phyloP scores from a whole-genome alignment of 192 early-diverging fungal species.

The Neocallimastix lanati region DNA sequence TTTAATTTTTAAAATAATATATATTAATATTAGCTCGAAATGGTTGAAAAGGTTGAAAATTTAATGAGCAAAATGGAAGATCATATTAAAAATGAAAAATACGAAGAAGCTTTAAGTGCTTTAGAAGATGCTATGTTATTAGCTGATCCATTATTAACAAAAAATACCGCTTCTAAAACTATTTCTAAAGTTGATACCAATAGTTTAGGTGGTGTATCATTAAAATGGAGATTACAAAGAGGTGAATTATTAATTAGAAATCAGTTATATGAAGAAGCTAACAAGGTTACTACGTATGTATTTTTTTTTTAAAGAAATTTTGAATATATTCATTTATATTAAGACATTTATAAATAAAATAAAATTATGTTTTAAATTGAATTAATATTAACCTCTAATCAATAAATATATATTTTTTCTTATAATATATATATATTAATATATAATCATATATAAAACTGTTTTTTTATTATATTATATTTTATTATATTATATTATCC shows the following conservation, averaged over 20 bases:
- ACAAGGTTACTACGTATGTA: slow-evolving; percentile 29
- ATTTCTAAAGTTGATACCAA: neutral
- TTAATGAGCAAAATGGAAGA: neutral
- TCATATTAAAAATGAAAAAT: neutral
- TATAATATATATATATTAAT: no score
- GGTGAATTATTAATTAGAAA: slow-evolving; percentile 43
- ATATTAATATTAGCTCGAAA: neutral
- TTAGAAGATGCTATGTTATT: neutral
- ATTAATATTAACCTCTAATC: no score
- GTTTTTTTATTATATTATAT: no score
- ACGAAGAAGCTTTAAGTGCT: neutral
- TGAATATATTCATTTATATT: no score
- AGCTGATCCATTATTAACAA: neutral
- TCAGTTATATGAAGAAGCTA: slow-evolving; percentile 42
- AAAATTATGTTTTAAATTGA: no score
- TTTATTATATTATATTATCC: no score
- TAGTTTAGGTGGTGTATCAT: slow-evolving; percentile 7
- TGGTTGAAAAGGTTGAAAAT: neutral
- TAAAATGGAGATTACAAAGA: slow-evolving; percentile 47
- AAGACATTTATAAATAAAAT: no score
- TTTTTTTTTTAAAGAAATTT: no score
- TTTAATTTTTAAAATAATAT: no score
- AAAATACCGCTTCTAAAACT: neutral
- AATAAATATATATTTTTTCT: no score
- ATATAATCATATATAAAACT: no score